These are phyloP conservation scores for Cucurbita maxima DNA, from an alignment of 306 rosid species.

Conservation along the genomic window DNA sequence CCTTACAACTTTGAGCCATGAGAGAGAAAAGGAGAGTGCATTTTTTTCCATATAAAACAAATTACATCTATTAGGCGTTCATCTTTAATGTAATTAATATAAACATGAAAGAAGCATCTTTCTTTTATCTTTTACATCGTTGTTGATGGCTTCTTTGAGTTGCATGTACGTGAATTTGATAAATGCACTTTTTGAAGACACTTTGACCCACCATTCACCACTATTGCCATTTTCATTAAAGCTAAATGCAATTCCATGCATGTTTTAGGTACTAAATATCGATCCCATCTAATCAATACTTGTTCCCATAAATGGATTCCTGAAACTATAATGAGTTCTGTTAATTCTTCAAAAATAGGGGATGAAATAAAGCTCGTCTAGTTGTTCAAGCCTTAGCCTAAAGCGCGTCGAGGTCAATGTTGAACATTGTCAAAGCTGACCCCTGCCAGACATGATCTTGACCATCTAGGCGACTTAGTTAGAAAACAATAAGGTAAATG, in stretches of 20 bases:
- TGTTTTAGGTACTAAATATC: neutral
- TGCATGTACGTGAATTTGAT: neutral
- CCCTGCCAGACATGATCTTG: neutral
- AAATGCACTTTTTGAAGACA: conserved; percentile 2
- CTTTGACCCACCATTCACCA: conserved; percentile 8
- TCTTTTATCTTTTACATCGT: neutral
- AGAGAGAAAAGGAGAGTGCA: neutral
- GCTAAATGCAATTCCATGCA: conserved; percentile 3
- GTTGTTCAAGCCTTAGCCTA: no score
- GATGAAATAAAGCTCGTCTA: no score
- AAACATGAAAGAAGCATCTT: neutral
- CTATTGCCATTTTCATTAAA: neutral
- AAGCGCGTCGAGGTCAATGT: no score
- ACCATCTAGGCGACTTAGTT: no score
- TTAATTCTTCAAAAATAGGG: neutral
- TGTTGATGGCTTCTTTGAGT: neutral
- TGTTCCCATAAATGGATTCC: neutral
- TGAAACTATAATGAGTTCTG: neutral
- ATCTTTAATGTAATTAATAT: neutral
- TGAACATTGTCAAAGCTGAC: neutral
- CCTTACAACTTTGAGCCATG: neutral
- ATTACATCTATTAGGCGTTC: neutral
- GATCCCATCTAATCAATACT: neutral
- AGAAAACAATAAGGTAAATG: no score
- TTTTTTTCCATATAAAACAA: neutral